Base-by-base conservation (phyloP, 345 rosid genomes). In the Euphorbia lathyris region DNA sequence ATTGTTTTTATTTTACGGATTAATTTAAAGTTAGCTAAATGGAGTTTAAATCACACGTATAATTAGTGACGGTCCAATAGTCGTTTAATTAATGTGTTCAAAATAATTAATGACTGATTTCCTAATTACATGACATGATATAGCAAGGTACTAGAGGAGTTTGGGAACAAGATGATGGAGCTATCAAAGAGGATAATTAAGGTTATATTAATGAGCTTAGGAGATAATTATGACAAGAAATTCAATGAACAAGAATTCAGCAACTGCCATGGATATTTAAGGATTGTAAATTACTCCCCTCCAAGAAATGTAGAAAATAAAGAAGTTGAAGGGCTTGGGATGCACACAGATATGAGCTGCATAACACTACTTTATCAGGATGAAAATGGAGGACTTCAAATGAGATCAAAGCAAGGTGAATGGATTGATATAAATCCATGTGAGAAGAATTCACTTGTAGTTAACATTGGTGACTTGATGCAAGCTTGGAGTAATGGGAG, bases 281-380 rank as follows among this genome's bases (percentile, higher is more conserved):
- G 97, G 68, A 71, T 87, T 2, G 75, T 85, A 47, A 89, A 81
- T 59, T 89, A 91, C 72, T 72, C 86, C 10, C 85, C 90, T 1
- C 91, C 90, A 0, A 75, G 76, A 13, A 72, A 65, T 1, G 75
- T 82, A 2, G 82, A 76, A 58, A 83, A 83, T 59, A 72, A 67
- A 32, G 79, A 81, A 63, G 80, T 84, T 53, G 96, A 91, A 73
- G 93, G 97, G 47, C 93, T 86, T 0, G 93, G 96, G 50, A 82
- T 85, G 88, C 96, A 86, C 73, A 87, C 91, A 0, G 96, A 91
- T 43, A 89, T 89, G 97, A 89, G 97, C 71, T 91, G 97, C 73
- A 80, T 87, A 78, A 87, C 96, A 17, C 81, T 88, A 9, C 83
- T 90, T 32, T 84, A 84, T 77, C 97, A 87, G 74, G 93, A 86